Evolutionary conservation across 345 rosid genomes (phyloP).

Genomic region (Boechera divaricarpa): DNA sequence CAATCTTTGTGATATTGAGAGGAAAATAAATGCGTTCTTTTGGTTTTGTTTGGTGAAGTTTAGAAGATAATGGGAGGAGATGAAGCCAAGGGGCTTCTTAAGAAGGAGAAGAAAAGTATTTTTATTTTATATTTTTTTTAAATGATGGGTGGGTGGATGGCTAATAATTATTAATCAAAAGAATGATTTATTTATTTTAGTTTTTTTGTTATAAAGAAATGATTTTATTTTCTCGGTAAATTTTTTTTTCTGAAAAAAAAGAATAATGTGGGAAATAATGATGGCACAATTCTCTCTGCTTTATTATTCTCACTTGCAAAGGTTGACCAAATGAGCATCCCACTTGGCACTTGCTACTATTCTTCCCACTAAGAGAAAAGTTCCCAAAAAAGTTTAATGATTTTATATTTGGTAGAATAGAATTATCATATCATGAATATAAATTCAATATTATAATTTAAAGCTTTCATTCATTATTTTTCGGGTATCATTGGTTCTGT

Average conservation of each 20-base stretch:
- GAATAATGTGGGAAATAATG: constrained; percentile 55
- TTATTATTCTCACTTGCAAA: constrained; percentile 51
- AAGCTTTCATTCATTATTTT: not conserved
- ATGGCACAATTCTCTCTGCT: constrained; percentile 38
- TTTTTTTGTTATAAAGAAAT: not conserved
- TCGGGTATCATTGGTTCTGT: too few relatives aligned
- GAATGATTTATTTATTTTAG: constrained; percentile 46
- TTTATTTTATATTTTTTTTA: not conserved
- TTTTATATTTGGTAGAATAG: constrained; percentile 43
- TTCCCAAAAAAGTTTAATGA: constrained; percentile 36
- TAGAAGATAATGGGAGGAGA: constrained; percentile 46
- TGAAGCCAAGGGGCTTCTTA: constrained; percentile 51
- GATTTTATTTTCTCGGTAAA: constrained; percentile 4
- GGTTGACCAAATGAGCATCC: constrained; percentile 89
- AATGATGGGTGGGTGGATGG: constrained; percentile 62
- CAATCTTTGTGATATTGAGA: constrained; percentile 6
- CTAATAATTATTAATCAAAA: constrained; percentile 68
- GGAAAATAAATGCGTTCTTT: not conserved
- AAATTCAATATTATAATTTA: constrained; percentile 8
- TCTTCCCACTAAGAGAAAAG: constrained; percentile 54
- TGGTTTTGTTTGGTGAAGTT: constrained; percentile 17
- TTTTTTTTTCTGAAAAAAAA: constrained; percentile 30
- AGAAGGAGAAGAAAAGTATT: constrained; percentile 47
- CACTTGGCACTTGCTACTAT: constrained; percentile 44
- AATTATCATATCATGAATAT: constrained; percentile 14